Conservation (phyloP, 2,329 filamentous ascomycete genomes). For the Magnaporthiopsis incrustans region DNA sequence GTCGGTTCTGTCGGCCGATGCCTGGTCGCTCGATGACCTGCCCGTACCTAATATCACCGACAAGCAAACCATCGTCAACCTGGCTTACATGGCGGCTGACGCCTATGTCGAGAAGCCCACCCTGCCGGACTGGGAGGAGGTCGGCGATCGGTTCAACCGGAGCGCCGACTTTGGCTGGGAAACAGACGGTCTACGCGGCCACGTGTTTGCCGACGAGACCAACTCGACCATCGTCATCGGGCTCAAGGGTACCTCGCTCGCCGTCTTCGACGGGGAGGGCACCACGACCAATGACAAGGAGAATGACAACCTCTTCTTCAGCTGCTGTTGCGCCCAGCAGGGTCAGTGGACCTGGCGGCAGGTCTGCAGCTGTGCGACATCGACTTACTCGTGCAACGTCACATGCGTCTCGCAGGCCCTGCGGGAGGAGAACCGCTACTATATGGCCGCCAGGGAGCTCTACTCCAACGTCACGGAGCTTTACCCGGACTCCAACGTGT, state of each 20-base stretch:
- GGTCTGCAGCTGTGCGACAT: conserved; percentile 86
- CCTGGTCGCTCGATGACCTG: conserved; percentile 78
- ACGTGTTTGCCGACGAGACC: conserved; percentile 79
- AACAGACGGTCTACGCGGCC: conserved; percentile 77
- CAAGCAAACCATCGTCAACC: conserved; percentile 71
- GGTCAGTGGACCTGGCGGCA: conserved; percentile 84
- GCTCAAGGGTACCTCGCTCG: conserved; percentile 82
- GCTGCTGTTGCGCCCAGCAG: conserved; percentile 93
- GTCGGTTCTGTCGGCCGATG: conserved; percentile 59
- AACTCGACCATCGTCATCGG: conserved; percentile 88
- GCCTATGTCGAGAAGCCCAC: conserved; percentile 73
- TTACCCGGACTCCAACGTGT: conserved; percentile 77
- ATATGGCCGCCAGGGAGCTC: conserved; percentile 78
- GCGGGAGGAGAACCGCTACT: conserved; percentile 80
- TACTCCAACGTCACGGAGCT: conserved; percentile 87
- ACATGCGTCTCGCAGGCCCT: conserved; percentile 76
- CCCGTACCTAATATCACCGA: conserved; percentile 75
- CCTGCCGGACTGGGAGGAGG: conserved; percentile 74
- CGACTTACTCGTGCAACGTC: conserved; percentile 83
- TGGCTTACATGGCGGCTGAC: conserved; percentile 83
- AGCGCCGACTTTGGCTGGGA: conserved; percentile 92
- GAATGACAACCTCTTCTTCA: conserved; percentile 97
- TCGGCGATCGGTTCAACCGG: conserved; percentile 72
- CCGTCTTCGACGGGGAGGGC: conserved; percentile 92
- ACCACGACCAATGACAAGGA: conserved; percentile 96